A percentile compares a stretch with the other conserved stretches of the same genome.
These are phyloP conservation scores for Apiospora sp. DNA, from an alignment of 2,329 filamentous ascomycete species.

Conservation along the genomic window DNA sequence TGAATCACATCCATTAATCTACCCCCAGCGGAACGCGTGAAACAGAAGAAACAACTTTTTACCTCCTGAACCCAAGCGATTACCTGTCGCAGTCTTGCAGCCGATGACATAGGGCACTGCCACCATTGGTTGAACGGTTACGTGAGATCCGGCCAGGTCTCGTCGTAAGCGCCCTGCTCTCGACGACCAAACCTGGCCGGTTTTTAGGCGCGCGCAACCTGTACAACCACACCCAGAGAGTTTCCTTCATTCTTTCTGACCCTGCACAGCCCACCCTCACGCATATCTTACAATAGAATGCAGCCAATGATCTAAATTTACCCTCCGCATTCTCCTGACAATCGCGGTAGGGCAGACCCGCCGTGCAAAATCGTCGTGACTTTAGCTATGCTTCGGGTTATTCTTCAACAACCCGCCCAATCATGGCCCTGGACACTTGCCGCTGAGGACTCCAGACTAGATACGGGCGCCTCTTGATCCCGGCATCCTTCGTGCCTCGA, in stretches of 20 bases:
- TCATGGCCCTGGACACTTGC: conserved; percentile 7
- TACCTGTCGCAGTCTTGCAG: conserved; percentile 2
- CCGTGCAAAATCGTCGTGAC: background rate
- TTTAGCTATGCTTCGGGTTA: background rate
- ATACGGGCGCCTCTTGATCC: conserved; percentile 10
- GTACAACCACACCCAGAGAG: background rate
- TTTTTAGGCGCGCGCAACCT: conserved; percentile 29
- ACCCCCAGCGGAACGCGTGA: conserved; percentile 10
- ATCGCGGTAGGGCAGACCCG: background rate
- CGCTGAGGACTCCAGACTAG: background rate
- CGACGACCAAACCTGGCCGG: background rate
- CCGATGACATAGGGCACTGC: conserved; percentile 23
- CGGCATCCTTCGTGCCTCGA: background rate
- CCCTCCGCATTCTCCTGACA: conserved; percentile 1
- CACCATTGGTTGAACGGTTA: conserved; percentile 28
- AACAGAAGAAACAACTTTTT: conserved; percentile 15
- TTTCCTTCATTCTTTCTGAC: background rate
- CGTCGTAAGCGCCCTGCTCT: conserved; percentile 15
- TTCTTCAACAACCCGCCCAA: conserved; percentile 14
- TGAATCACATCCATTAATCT: conserved; percentile 26
- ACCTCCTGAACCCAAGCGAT: background rate
- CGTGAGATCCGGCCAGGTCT: conserved; percentile 21
- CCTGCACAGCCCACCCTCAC: conserved; percentile 15
- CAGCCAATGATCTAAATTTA: conserved; percentile 24
- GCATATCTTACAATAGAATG: conserved; percentile 14